Conservation (phyloP, 208 protist species). For the Leishmania tropica region DNA sequence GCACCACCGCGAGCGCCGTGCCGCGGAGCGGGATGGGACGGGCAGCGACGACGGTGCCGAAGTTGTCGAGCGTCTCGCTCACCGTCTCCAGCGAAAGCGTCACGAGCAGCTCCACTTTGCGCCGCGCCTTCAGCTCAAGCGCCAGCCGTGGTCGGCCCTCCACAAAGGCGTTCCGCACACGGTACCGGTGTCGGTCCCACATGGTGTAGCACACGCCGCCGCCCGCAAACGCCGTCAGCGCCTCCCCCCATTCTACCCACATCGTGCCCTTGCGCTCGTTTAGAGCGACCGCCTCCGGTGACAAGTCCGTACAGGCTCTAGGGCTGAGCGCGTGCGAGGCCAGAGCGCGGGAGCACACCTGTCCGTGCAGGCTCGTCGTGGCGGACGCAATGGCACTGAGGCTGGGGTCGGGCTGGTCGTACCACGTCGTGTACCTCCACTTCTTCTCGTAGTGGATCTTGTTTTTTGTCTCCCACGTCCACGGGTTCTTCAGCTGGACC, state of each 20-base stretch:
- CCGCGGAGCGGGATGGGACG: conserved; percentile 25
- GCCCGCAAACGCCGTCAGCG: conserved; percentile 63
- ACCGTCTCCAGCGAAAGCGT: conserved; percentile 40
- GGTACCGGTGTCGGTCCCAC: conserved; percentile 47
- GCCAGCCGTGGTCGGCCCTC: conserved; percentile 35
- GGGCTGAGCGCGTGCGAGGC: neutral
- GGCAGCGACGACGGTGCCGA: conserved; percentile 21
- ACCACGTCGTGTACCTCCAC: conserved; percentile 60
- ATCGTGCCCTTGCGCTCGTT: conserved; percentile 50
- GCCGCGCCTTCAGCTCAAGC: conserved; percentile 41
- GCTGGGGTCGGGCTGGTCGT: conserved; percentile 52
- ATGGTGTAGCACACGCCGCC: conserved; percentile 71
- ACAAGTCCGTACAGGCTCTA: conserved; percentile 4
- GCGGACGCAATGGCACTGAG: conserved; percentile 16
- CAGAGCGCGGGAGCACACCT: neutral
- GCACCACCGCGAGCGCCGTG: conserved; percentile 31
- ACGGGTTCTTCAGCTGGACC: conserved; percentile 63
- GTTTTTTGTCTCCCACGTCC: conserved; percentile 42
- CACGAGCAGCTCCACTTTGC: conserved; percentile 40
- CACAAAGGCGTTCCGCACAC: conserved; percentile 41
- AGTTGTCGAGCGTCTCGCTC: conserved; percentile 33
- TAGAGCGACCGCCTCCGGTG: conserved; percentile 19
- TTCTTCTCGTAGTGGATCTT: conserved; percentile 24
- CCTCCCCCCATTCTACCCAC: conserved; percentile 81
- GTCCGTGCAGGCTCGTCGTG: neutral